phyloP scores from a whole-genome alignment of 257 asterid genomes.

The Oldenlandia corymbosa region DNA sequence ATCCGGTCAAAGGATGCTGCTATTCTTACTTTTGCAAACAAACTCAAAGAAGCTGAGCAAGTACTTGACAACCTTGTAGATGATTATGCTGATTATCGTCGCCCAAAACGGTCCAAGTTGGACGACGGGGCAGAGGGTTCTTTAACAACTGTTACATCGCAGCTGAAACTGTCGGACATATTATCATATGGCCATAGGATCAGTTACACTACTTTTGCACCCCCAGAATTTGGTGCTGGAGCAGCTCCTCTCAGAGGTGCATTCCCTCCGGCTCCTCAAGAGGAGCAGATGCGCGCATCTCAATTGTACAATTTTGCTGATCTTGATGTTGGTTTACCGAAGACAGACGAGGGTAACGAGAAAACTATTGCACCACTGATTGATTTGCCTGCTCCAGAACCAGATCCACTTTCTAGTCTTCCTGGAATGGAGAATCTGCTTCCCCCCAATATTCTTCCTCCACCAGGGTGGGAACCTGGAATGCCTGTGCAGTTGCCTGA shows the following conservation, averaged over 20 bases:
- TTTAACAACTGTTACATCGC: constrained; percentile 57
- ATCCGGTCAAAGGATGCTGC: constrained; percentile 61
- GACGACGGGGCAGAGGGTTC: constrained; percentile 33
- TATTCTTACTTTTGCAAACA: constrained; percentile 63
- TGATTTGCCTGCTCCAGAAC: constrained; percentile 36
- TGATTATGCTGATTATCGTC: constrained; percentile 75
- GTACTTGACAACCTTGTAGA: constrained; percentile 79
- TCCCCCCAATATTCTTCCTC: constrained; percentile 64
- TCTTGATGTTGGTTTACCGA: constrained; percentile 76
- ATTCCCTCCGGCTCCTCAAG: constrained; percentile 96
- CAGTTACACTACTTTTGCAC: constrained; percentile 95
- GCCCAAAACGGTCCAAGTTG: constrained; percentile 53
- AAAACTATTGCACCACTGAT: constrained; percentile 51
- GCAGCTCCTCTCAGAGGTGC: constrained; percentile 79
- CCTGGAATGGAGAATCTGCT: constrained; percentile 44
- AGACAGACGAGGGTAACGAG: constrained; percentile 54
- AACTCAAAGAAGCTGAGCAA: constrained; percentile 64
- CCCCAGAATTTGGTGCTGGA: constrained; percentile 92
- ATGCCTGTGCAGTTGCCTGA: constrained; percentile 93
- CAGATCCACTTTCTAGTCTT: constrained; percentile 31
- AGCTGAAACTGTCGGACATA: constrained; percentile 62
- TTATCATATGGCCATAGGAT: constrained; percentile 74
- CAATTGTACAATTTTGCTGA: constrained; percentile 57
- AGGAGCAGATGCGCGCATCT: constrained; percentile 96
- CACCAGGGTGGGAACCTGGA: constrained; percentile 92